Evolutionary conservation across 352 stramenopile species (phyloP).

Genomic region (Phytophthora fragariaefolia): DNA sequence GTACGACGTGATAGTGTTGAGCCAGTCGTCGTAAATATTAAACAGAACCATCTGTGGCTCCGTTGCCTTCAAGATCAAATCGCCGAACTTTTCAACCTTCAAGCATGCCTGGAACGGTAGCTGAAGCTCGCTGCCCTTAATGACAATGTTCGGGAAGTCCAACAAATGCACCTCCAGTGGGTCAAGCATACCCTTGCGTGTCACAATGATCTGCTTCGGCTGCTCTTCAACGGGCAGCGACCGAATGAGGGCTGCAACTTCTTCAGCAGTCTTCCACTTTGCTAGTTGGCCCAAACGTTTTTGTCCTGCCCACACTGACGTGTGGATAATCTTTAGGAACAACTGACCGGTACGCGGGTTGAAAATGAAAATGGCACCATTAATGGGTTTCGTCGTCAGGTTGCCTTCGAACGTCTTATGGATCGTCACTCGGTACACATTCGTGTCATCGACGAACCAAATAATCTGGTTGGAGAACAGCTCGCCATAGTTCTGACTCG

Average conservation of each 20-base stretch:
- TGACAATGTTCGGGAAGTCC: conserved; percentile 99
- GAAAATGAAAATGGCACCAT: conserved; percentile 99
- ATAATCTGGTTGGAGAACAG: conserved; percentile 99
- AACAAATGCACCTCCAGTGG: conserved; percentile 99
- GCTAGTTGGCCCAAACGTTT: conserved; percentile 99
- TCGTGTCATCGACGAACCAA: conserved; percentile 99
- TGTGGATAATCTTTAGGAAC: conserved; percentile 99
- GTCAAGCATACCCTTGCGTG: conserved; percentile 99
- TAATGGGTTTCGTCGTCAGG: conserved; percentile 99
- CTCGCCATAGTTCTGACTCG: conserved; percentile 99
- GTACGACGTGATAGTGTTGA: conserved; percentile 99
- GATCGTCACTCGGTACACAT: conserved; percentile 99
- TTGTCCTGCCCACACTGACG: conserved; percentile 99
- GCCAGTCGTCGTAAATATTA: conserved; percentile 99
- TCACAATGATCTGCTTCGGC: conserved; percentile 99
- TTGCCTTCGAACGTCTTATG: conserved; percentile 99
- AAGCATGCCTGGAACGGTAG: conserved; percentile 99
- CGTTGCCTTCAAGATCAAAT: conserved; percentile 99
- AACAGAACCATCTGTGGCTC: conserved; percentile 99
- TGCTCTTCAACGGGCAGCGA: conserved; percentile 99
- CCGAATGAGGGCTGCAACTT: conserved; percentile 99
- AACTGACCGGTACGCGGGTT: conserved; percentile 99
- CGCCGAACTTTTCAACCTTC: conserved; percentile 99
- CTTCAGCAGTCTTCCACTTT: conserved; percentile 99
- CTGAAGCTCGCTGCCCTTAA: conserved; percentile 99